Percentiles rank a stretch among this genome's conserved stretches.
Conservation (phyloP, 495 filamentous ascomycete species). For the Neurospora hispaniola region DNA sequence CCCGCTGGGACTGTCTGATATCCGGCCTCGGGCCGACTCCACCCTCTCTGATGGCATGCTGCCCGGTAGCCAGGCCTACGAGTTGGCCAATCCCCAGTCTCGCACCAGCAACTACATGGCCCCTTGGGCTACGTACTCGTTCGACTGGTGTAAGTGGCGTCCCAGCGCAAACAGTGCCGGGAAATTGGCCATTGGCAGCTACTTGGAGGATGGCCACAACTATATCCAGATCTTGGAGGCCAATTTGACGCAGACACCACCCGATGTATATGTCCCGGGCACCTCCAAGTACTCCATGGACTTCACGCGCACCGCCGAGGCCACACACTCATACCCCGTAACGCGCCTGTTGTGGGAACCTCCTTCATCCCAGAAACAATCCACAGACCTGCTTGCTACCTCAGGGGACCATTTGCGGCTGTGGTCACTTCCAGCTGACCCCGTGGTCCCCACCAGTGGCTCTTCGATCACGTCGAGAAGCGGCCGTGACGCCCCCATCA, state of each 20-base stretch:
- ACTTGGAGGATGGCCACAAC: conserved; percentile 95
- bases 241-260: conserved; percentile 57
- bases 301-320: conserved; percentile 91
- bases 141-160: conserved; percentile 99
- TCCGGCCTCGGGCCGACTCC: conserved; percentile 68
- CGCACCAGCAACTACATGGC: conserved; percentile 78
- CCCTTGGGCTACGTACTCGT: conserved; percentile 89
- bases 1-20: conserved; percentile 82
- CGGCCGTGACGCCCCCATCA: conserved; percentile 51
- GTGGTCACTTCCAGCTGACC: conserved; percentile 73
- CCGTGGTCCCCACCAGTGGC: conserved; percentile 35
- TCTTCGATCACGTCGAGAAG: conserved; percentile 69
- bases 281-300: conserved; percentile 67
- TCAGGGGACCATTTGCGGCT: conserved; percentile 92
- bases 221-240: conserved; percentile 99
- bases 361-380: conserved; percentile 90
- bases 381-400: conserved; percentile 90
- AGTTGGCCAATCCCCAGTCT: conserved; percentile 37
- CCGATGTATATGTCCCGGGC: conserved; percentile 61
- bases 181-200: conserved; percentile 91
- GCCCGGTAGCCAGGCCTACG: conserved; percentile 43
- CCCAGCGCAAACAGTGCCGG: conserved; percentile 67
- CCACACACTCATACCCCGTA: conserved; percentile 94
- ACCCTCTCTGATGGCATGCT: conserved; percentile 53
- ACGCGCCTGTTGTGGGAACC: conserved; percentile 96